Evolutionary conservation across 2,329 filamentous ascomycete species (phyloP), one percentile per base, ranked within the genome.

Genomic region (Huntiella abstrusa): DNA sequence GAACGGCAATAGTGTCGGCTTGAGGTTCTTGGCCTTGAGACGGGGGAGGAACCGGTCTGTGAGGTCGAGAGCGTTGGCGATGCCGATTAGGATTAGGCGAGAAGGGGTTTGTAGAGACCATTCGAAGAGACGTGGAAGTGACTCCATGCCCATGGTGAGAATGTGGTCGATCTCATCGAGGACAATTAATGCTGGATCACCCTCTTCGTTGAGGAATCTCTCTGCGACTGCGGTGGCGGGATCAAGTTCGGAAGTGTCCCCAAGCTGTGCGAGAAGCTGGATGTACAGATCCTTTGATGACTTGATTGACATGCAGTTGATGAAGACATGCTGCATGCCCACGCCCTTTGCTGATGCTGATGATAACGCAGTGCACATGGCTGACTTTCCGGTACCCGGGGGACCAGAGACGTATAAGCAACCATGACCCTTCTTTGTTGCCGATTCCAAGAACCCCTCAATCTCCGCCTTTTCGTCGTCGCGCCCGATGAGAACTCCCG

Each of bases 261-360:
- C 70, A 48, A 80, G 66, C 37, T 88, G 74, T 46, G 83, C 77
- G 10, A 88, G 63, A 13, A 98, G 66, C 15, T 80, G 87, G 51
- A 72, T 71, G 61, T 92, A 93, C 16, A 98, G 70, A 57, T 95
- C 87, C 53, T 77, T 78, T 2, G 86, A 83, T 33, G 77, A 84
- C 57, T 91, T 92, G 62, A 95, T 78, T 62, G 87, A 94, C 78
- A 95, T 95, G 63, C 91, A 98, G 60, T 98, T 98, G 68, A 98
- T 72, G 57, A 87, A 88, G 2, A 78, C 77, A 45, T 79, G 77
- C 55, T 75, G 77, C 45, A 91, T 66, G 3, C 65, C 60, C 12
- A 69, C 64, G 33, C 65, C 64, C 3, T 64, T 58, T 8, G 65
- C 64, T 42, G 80, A 62, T 38, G 75, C 67, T 41, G 74, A 65